Evolutionary conservation across 441 rosid genomes (phyloP).

Genomic region (Jatropha podagrica): DNA sequence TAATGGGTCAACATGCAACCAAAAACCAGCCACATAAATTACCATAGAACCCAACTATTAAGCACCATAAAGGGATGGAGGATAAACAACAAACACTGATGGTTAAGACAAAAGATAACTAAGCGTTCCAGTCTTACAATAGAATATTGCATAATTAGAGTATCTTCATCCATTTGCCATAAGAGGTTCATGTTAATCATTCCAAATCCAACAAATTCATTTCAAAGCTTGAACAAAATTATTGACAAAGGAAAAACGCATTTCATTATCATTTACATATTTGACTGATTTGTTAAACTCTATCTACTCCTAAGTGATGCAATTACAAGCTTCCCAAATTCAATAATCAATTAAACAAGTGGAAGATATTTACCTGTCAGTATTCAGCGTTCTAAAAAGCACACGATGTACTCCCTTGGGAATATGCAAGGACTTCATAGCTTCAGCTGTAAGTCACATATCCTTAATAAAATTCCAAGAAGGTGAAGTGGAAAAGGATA

Average conservation of each 20-base stretch:
- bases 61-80: not conserved
- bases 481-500: not conserved
- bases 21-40: not conserved
- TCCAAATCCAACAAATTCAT: not conserved
- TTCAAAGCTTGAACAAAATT: not conserved
- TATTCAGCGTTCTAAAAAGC: constrained; percentile 57
- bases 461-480: not conserved
- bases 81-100: not conserved
- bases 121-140: not conserved
- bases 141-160: not conserved
- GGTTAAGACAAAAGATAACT: not conserved
- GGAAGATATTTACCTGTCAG: constrained; percentile 39
- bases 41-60: not conserved
- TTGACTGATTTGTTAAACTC: not conserved
- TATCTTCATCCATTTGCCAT: not conserved
- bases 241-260: not conserved
- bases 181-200: not conserved
- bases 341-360: not conserved
- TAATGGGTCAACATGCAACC: not conserved
- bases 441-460: constrained; percentile 38
- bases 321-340: not conserved
- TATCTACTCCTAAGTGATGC: not conserved
- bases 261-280: not conserved
- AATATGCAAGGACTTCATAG: constrained; percentile 46
- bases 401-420: constrained; percentile 51